A percentile compares a stretch with the other conserved stretches of the same genome.
phyloP scores from a whole-genome alignment of 176 grass and related monocot genomes.

The Secale cereale region DNA sequence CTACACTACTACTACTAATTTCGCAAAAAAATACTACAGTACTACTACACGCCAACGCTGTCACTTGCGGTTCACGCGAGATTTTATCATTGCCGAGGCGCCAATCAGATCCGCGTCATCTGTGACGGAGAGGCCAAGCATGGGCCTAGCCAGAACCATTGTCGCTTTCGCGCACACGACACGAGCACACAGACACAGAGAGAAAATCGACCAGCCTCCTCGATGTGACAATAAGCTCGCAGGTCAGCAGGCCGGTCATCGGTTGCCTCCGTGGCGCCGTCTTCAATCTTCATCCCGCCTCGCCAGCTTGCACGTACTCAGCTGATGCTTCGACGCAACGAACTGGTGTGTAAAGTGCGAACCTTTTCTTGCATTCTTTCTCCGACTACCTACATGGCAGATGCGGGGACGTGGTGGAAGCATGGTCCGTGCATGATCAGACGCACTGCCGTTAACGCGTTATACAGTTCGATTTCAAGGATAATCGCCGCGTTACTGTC shows the following conservation, averaged over 20 bases:
- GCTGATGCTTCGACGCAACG: constrained; percentile 63
- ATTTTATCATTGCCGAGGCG: background rate
- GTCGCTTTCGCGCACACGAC: constrained; percentile 4
- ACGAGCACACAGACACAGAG: background rate
- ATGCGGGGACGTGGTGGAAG: background rate
- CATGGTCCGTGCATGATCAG: background rate
- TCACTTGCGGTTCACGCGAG: background rate
- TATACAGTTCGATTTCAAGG: too few species aligned
- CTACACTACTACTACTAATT: background rate
- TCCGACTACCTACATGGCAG: background rate
- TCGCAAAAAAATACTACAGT: too few species aligned
- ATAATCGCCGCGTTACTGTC: too few species aligned
- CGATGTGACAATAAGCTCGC: background rate
- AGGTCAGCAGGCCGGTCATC: background rate
- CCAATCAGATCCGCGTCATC: constrained; percentile 18
- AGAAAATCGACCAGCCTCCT: background rate
- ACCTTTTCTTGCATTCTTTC: background rate
- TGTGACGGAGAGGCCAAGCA: background rate
- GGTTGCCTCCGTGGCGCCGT: constrained; percentile 18
- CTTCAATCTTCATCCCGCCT: constrained; percentile 9
- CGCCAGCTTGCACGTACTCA: constrained; percentile 14
- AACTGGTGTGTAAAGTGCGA: constrained; percentile 3
- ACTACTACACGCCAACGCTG: background rate
- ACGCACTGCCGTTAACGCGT: background rate
- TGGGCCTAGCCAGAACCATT: background rate